Evolutionary conservation across 768 basidiomycete genomes (phyloP).

Genomic region (Tulasnella sp.): DNA sequence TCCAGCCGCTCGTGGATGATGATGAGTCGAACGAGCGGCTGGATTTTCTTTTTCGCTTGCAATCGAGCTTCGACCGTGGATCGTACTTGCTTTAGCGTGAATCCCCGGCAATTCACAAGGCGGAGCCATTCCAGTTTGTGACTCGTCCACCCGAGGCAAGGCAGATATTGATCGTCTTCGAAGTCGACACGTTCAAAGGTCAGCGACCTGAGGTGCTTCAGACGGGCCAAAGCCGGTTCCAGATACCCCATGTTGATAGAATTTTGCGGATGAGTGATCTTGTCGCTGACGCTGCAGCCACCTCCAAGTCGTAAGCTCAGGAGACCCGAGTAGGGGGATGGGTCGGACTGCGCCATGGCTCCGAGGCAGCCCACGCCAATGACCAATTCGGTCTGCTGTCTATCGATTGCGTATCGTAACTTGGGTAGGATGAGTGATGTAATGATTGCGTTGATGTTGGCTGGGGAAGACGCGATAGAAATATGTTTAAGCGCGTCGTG

Average conservation of each 20-base stretch:
- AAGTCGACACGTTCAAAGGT: not conserved
- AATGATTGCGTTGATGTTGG: not conserved
- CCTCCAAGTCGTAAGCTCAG: not conserved
- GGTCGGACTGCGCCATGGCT: not conserved
- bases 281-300: not conserved
- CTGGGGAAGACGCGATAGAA: not conserved
- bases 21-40: not conserved
- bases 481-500: not conserved
- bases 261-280: not conserved
- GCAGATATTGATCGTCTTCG: not conserved
- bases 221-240: not conserved
- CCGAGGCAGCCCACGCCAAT: not conserved
- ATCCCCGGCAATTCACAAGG: not conserved
- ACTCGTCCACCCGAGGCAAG: not conserved
- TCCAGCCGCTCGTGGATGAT: not conserved
- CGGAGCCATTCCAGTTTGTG: not conserved
- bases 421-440: not conserved
- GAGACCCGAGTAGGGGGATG: not conserved
- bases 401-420: not conserved
- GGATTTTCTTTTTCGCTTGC: not conserved
- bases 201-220: not conserved
- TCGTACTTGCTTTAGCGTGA: not conserved
- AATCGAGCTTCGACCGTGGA: not conserved
- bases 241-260: not conserved
- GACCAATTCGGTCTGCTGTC: not conserved